Evolutionary conservation across 306 rosid genomes (phyloP).

Genomic region (barrel medic (Medicago truncatula)): MtrunA17r5.0-ANR NC_053045.1:62388501-62389000

Average conservation of each 20-base stretch:
- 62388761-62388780: constrained; percentile 8
- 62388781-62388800: constrained; percentile 22
- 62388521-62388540: constrained; percentile 4
- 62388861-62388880: background rate
- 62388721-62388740: constrained; percentile 68
- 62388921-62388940: background rate
- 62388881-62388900: background rate
- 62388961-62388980: constrained; percentile 15
- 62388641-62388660: constrained; percentile 86
- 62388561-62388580: constrained; percentile 43
- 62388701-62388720: constrained; percentile 95
- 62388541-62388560: constrained; percentile 10
- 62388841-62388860: background rate
- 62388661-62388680: constrained; percentile 82
- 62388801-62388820: constrained; percentile 17
- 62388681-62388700: constrained; percentile 85
- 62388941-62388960: background rate
- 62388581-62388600: constrained; percentile 73
- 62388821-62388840: background rate
- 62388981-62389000: constrained; percentile 4
- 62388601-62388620: constrained; percentile 83
- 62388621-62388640: constrained; percentile 96
- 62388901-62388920: constrained; percentile 15
- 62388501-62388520: constrained; percentile 23
- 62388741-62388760: constrained; percentile 43